Percentiles rank a stretch among this genome's conserved stretches.
phyloP scores from a whole-genome alignment of 2,329 filamentous ascomycete species.

The Lachnellula subtilissima region DNA sequence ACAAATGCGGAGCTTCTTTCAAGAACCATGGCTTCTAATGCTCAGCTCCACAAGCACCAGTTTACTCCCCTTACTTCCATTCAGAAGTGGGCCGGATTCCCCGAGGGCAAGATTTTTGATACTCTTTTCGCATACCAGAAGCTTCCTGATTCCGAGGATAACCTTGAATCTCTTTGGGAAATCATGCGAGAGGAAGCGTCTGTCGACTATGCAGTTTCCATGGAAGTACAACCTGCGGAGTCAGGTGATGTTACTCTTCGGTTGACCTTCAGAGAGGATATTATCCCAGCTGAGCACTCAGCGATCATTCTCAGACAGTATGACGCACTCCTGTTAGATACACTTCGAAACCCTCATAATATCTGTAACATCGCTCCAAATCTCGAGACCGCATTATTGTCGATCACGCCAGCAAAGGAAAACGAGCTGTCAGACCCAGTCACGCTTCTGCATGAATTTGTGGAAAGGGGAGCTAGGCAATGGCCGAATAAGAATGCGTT shows the following conservation, averaged over 20 bases:
- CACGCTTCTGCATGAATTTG: slow-evolving; percentile 68
- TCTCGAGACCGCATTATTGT: slow-evolving; percentile 45
- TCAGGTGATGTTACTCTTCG: slow-evolving; percentile 52
- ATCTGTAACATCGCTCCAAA: slow-evolving; percentile 22
- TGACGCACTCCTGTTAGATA: slow-evolving; percentile 57
- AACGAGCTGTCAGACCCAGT: slow-evolving; percentile 51
- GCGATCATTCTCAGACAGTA: slow-evolving; percentile 64
- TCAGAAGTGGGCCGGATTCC: slow-evolving; percentile 64
- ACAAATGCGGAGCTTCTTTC: slow-evolving; percentile 55
- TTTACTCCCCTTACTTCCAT: slow-evolving; percentile 66
- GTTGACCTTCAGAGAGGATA: slow-evolving; percentile 59
- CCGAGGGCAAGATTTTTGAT: slow-evolving; percentile 69
- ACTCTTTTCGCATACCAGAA: slow-evolving; percentile 83
- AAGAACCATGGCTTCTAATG: slow-evolving; percentile 62
- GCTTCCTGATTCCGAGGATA: slow-evolving; percentile 26
- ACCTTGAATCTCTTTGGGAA: slow-evolving; percentile 46
- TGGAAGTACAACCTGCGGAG: slow-evolving; percentile 64
- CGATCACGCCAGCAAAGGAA: slow-evolving; percentile 59
- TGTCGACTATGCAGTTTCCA: slow-evolving; percentile 73
- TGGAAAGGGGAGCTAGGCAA: slow-evolving; percentile 56
- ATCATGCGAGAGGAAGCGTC: slow-evolving; percentile 60
- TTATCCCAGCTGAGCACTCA: slow-evolving; percentile 67
- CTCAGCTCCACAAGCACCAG: slow-evolving; percentile 62
- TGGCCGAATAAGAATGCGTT: slow-evolving; percentile 62
- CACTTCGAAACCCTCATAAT: slow-evolving; percentile 46